Base-by-base conservation (phyloP, 257 asterid genomes). In the Solanum piurae region DNA sequence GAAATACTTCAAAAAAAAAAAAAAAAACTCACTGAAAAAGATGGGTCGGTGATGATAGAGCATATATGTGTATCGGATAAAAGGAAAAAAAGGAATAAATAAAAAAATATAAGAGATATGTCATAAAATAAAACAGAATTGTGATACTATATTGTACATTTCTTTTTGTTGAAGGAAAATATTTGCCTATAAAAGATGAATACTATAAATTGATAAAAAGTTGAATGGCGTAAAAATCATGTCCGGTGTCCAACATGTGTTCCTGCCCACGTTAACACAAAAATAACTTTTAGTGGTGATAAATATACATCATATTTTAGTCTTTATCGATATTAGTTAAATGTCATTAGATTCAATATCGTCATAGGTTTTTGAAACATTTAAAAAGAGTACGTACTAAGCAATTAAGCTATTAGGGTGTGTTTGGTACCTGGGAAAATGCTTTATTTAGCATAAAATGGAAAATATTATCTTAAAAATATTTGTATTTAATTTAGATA, bases 251-350 rank as follows among this genome's bases (percentile, higher is more conserved):
- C 62, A 7, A 37, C 62, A 77, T 40, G 60, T 77, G 62, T 77
- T 40, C 37, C 3, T 42, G 8, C n/a, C n/a, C 37, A 44, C 16
- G 1, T 44, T 44, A 44, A 44, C 6, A 12, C 52, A 4, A 44
- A 44, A 12, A 44, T 0, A 44, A 1, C 0, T 44, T 44, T 12
- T 44, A 12, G 0, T 2, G 52, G 1, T 44, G 12, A 12, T 44
- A 44, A 44, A 44, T 44, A 44, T 44, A 44, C 1, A 11, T 0
- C 5, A 42, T 42, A 42, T 42, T 11, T 11, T 42, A 42, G 1
- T 3, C 0, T 42, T 11, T 42, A 42, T 42, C 1, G 14, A 0
- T 14, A 11, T 42, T 42, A 42, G 0, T 42, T 42, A 42, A 11
- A 42, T 42, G 49, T 42, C 52, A 44, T 44, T 44, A 1, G 14